These are phyloP conservation scores for Penicillium egyptiacum DNA, from an alignment of 495 filamentous ascomycete genomes.

Conservation along the genomic window DNA sequence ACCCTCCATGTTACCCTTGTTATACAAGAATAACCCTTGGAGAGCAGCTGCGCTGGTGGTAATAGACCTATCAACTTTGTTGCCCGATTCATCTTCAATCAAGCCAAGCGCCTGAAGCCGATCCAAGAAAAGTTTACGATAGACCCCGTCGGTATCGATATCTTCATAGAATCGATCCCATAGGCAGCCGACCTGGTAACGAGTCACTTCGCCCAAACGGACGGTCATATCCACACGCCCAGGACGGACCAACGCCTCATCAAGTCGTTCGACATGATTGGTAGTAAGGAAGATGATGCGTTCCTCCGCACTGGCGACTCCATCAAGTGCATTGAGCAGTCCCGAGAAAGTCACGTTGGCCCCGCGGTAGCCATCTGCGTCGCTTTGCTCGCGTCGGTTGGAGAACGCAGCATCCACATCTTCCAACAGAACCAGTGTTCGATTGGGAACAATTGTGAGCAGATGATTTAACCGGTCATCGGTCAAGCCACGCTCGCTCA, in stretches of 20 bases:
- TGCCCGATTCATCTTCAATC: conserved; percentile 50
- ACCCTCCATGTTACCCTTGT: conserved; percentile 84
- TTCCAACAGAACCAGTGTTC: conserved; percentile 85
- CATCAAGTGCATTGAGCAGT: conserved; percentile 88
- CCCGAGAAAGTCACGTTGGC: conserved; percentile 95
- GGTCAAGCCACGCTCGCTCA: conserved; percentile 89
- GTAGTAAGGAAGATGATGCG: conserved; percentile 92
- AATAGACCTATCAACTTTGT: conserved; percentile 37
- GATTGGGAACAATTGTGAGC: conserved; percentile 79
- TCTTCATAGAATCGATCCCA: conserved; percentile 96
- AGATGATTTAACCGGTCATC: conserved; percentile 90
- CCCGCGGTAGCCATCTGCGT: conserved; percentile 82
- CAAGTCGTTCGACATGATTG: conserved; percentile 86
- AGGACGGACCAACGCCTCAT: conserved; percentile 84
- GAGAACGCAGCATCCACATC: conserved; percentile 93
- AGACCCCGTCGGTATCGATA: conserved; percentile 59
- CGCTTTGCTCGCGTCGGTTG: conserved; percentile 69
- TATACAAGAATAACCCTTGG: conserved; percentile 91
- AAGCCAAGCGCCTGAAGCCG: conserved; percentile 52
- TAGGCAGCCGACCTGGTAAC: conserved; percentile 78
- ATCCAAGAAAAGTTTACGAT: conserved; percentile 49
- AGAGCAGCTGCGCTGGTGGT: conserved; percentile 82
- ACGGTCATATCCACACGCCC: conserved; percentile 94
- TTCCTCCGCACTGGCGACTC: conserved; percentile 93
- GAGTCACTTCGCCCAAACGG: conserved; percentile 81